Conservation (phyloP, 2,329 filamentous ascomycete species). For the Penicillium psychrosexuale region DNA sequence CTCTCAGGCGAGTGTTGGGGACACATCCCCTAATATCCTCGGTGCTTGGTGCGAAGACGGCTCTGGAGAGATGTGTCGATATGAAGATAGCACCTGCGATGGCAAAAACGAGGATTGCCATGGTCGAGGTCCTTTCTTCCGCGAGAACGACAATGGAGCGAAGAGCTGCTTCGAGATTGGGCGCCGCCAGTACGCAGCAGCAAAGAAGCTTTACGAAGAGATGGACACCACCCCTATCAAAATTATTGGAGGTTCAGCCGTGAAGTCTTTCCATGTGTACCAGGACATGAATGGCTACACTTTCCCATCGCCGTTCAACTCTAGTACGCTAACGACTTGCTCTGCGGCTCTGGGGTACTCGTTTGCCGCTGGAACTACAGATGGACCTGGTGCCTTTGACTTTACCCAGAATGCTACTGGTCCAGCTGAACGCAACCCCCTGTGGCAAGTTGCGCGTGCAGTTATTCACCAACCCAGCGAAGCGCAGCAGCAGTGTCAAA, state of each 20-base stretch:
- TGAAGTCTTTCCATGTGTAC: conserved; percentile 82
- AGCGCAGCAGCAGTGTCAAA: conserved; percentile 72
- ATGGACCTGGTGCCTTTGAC: conserved; percentile 87
- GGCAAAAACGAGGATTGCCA: conserved; percentile 45
- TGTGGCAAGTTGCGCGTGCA: conserved; percentile 75
- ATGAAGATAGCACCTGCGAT: conserved; percentile 75
- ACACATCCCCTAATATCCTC: conserved; percentile 82
- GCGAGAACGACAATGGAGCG: conserved; percentile 44
- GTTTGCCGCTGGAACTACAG: conserved; percentile 88
- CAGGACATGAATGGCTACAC: conserved; percentile 74
- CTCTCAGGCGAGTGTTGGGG: conserved; percentile 85
- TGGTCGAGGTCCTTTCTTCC: conserved; percentile 47
- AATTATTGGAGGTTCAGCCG: conserved; percentile 58
- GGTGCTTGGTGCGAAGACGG: conserved; percentile 90
- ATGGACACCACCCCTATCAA: conserved; percentile 41
- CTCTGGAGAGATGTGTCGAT: conserved; percentile 53
- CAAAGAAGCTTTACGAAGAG: conserved; percentile 54
- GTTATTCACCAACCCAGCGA: conserved; percentile 67
- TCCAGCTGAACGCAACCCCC: conserved; percentile 66
- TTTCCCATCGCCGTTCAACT: conserved; percentile 68
- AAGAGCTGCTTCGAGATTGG: conserved; percentile 52
- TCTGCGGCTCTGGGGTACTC: conserved; percentile 86
- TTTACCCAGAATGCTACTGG: conserved; percentile 84
- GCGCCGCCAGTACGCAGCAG: conserved; percentile 44
- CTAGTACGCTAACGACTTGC: conserved; percentile 65